Evolutionary conservation across 352 stramenopile species (phyloP).

Genomic region (Pythium guiyangense): DNA sequence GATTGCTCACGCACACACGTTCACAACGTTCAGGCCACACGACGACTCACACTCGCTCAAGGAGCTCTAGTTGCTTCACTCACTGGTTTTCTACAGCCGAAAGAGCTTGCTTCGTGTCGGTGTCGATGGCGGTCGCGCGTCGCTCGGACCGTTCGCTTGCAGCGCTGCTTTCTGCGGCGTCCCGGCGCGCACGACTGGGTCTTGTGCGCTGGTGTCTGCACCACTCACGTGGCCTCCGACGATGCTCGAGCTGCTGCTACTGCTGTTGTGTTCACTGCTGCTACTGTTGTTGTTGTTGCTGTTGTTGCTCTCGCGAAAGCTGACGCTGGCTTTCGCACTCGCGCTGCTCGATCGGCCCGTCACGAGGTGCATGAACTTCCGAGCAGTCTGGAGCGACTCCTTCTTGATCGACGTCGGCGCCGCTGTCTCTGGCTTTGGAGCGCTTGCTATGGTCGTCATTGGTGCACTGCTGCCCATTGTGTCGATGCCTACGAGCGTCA

Average conservation of each 20-base stretch:
- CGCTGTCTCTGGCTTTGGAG: background rate
- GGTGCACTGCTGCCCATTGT: background rate
- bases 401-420: constrained; percentile 12
- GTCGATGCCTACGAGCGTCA: background rate
- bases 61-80: background rate
- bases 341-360: constrained; percentile 16
- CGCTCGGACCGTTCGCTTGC: background rate
- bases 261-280: constrained; percentile 17
- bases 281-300: constrained; percentile 6
- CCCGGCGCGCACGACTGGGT: background rate
- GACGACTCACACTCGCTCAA: too few species aligned
- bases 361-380: constrained; percentile 22
- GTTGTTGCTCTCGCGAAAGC: constrained; percentile 2
- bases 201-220: background rate
- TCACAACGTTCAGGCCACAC: too few species aligned
- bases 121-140: constrained; percentile 2
- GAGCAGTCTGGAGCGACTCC: constrained; percentile 10
- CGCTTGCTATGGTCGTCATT: background rate
- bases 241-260: constrained; percentile 13
- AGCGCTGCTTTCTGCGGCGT: background rate
- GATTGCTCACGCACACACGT: too few species aligned
- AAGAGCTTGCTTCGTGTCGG: constrained; percentile 9
- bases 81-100: background rate
- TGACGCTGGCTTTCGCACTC: constrained; percentile 1
- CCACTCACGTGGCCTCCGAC: constrained; percentile 1